These are phyloP conservation scores for Globisporangium recalcitrans DNA, from an alignment of 352 stramenopile species.

Conservation along the genomic window DNA sequence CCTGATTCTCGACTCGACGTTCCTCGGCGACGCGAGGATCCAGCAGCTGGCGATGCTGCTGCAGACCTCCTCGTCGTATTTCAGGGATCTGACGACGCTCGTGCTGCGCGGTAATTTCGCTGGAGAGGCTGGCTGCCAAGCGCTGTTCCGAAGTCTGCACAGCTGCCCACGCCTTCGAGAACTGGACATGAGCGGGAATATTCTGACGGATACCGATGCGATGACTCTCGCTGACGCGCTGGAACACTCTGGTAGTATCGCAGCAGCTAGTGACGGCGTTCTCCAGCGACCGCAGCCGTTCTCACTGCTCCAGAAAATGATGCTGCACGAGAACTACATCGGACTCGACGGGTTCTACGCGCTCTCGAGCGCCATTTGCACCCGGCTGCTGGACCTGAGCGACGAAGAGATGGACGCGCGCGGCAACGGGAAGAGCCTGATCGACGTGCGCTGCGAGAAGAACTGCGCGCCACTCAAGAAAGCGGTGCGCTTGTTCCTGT, in stretches of 20 bases:
- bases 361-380: slow-evolving; percentile 40
- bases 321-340: slow-evolving; percentile 67
- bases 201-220: slow-evolving; percentile 53
- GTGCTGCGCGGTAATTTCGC: slow-evolving; percentile 59
- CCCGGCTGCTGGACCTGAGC: not conserved
- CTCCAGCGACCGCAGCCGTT: slow-evolving; percentile 9
- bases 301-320: slow-evolving; percentile 22
- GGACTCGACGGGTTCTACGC: slow-evolving; percentile 54
- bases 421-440: slow-evolving; percentile 3
- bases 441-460: slow-evolving; percentile 7
- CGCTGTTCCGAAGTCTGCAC: slow-evolving; percentile 29
- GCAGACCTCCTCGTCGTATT: slow-evolving; percentile 17
- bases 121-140: slow-evolving; percentile 39
- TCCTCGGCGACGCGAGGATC: slow-evolving; percentile 48
- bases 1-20: slow-evolving; percentile 53
- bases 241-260: slow-evolving; percentile 14
- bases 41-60: slow-evolving; percentile 33
- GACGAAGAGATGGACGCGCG: slow-evolving; percentile 11
- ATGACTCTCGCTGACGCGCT: slow-evolving; percentile 35
- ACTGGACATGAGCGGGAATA: slow-evolving; percentile 49
- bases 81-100: slow-evolving; percentile 31
- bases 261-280: not conserved
- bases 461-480: slow-evolving; percentile 10
- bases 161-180: slow-evolving; percentile 21
- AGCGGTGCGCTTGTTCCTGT: slow-evolving; percentile 9